These are phyloP conservation scores for Eremothecium gossypii DNA, from an alignment of 1,139 yeast genomes.

Conservation along the genomic window DNA sequence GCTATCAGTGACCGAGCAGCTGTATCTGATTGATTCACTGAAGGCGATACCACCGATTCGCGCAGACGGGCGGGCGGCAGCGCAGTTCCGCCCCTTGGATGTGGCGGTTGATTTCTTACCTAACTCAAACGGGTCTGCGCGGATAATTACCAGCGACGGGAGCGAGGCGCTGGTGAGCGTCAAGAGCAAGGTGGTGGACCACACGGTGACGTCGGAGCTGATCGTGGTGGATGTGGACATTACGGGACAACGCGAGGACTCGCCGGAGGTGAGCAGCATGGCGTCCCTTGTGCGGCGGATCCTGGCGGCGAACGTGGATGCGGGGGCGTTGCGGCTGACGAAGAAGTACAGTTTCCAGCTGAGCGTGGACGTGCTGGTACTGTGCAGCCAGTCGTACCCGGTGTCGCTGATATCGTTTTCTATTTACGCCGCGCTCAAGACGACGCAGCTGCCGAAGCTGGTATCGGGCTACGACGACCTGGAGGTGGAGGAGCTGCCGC, in stretches of 20 bases:
- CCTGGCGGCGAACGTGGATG: slow-evolving; percentile 26
- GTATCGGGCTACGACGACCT: slow-evolving; percentile 50
- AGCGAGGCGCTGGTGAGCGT: slow-evolving; percentile 88
- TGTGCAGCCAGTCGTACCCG: slow-evolving; percentile 65
- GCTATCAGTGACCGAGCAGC: slow-evolving; percentile 78
- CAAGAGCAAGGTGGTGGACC: slow-evolving; percentile 72
- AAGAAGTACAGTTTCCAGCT: slow-evolving; percentile 67
- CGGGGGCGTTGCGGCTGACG: slow-evolving; percentile 51
- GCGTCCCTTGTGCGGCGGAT: slow-evolving; percentile 40
- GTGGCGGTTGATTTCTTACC: slow-evolving; percentile 76
- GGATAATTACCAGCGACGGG: slow-evolving; percentile 79
- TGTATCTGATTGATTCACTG: slow-evolving; percentile 69
- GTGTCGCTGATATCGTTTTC: slow-evolving; percentile 70
- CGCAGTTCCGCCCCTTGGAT: slow-evolving; percentile 79
- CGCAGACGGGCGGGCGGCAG: slow-evolving; percentile 68
- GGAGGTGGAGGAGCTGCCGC: slow-evolving; percentile 72
- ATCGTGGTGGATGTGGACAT: slow-evolving; percentile 73
- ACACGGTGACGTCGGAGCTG: slow-evolving; percentile 35
- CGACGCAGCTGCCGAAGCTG: slow-evolving; percentile 68
- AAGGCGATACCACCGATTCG: slow-evolving; percentile 54
- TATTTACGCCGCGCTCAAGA: slow-evolving; percentile 66
- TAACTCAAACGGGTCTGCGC: slow-evolving; percentile 83
- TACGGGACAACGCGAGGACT: slow-evolving; percentile 61
- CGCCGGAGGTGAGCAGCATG: slow-evolving; percentile 50
- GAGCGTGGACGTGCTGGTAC: slow-evolving; percentile 67